These are phyloP conservation scores for Berkeleyomyces rouxiae DNA, from an alignment of 2,329 filamentous ascomycete genomes.

Conservation along the genomic window DNA sequence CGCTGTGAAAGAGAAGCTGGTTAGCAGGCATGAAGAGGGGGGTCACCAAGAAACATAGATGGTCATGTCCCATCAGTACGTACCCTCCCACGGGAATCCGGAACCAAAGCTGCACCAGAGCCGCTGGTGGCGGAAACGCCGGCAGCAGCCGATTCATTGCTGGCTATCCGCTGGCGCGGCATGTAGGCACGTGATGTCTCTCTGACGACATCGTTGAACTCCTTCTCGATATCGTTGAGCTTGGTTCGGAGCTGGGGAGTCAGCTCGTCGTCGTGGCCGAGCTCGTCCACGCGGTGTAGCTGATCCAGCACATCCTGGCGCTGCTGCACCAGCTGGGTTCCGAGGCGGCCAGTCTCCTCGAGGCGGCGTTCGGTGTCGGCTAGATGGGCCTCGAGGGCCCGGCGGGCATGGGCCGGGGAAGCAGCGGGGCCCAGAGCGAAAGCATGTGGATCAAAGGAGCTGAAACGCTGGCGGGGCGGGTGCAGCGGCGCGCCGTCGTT, in stretches of 20 bases:
- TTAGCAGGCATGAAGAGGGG: neutral
- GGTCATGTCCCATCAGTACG: neutral
- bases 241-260: constrained; percentile 68
- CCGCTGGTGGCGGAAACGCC: neutral
- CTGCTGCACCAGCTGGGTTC: constrained; percentile 74
- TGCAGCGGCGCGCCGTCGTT: neutral
- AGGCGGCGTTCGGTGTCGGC: constrained; percentile 83
- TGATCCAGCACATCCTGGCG: constrained; percentile 67
- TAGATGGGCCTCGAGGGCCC: constrained; percentile 77
- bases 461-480: constrained; percentile 49
- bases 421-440: constrained; percentile 61
- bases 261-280: constrained; percentile 61
- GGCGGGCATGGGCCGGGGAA: constrained; percentile 74
- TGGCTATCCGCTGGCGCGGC: constrained; percentile 65
- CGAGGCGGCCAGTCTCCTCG: constrained; percentile 78
- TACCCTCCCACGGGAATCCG: constrained; percentile 38
- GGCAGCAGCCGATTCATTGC: constrained; percentile 36
- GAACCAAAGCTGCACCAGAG: constrained; percentile 34
- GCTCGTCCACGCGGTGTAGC: constrained; percentile 67
- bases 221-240: constrained; percentile 74
- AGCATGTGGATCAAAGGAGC: constrained; percentile 63
- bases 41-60: too few species aligned
- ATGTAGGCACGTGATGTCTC: constrained; percentile 82
- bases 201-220: constrained; percentile 84
- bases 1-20: constrained; percentile 28